Conservation (phyloP, 805 yeast species). For the Lipomyces kockii region DNA sequence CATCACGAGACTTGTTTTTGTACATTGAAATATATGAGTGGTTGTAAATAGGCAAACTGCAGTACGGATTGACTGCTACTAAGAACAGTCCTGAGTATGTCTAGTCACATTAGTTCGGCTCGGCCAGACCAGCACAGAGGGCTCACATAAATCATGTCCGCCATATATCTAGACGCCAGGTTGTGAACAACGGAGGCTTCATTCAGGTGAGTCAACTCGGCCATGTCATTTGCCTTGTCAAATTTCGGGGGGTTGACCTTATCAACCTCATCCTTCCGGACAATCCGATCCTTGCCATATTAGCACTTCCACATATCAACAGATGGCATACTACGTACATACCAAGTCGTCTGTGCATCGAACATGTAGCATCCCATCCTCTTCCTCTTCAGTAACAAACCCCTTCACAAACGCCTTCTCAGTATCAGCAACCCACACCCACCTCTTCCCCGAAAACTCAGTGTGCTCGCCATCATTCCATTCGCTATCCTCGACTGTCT, state of each 20-base stretch:
- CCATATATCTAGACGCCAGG: slow-evolving; percentile 71
- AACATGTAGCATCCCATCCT: slow-evolving; percentile 48
- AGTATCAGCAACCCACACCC: slow-evolving; percentile 82
- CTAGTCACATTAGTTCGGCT: slow-evolving; percentile 55
- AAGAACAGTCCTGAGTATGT: slow-evolving; percentile 94
- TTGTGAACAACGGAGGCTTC: slow-evolving; percentile 96
- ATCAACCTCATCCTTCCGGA: slow-evolving; percentile 55
- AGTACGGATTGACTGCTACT: slow-evolving; percentile 95
- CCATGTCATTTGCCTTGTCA: slow-evolving; percentile 92
- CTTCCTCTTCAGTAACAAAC: slow-evolving; percentile 54
- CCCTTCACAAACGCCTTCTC: slow-evolving; percentile 64
- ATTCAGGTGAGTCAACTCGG: slow-evolving; percentile 88
- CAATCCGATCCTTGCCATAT: slow-evolving; percentile 44
- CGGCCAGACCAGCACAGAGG: not conserved
- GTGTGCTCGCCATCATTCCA: slow-evolving; percentile 23
- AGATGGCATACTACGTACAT: slow-evolving; percentile 23
- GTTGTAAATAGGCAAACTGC: slow-evolving; percentile 70
- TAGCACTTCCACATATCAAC: slow-evolving; percentile 32
- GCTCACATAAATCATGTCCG: slow-evolving; percentile 61
- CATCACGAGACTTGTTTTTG: slow-evolving; percentile 53
- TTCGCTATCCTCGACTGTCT: not conserved
- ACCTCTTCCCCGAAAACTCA: slow-evolving; percentile 53
- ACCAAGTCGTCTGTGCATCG: slow-evolving; percentile 50
- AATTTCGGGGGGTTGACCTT: slow-evolving; percentile 88
- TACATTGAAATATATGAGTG: slow-evolving; percentile 60